Evolutionary conservation across 2,329 filamentous ascomycete genomes (phyloP).

Genomic region (Stagonosporopsis cucurbitacearum): DNA sequence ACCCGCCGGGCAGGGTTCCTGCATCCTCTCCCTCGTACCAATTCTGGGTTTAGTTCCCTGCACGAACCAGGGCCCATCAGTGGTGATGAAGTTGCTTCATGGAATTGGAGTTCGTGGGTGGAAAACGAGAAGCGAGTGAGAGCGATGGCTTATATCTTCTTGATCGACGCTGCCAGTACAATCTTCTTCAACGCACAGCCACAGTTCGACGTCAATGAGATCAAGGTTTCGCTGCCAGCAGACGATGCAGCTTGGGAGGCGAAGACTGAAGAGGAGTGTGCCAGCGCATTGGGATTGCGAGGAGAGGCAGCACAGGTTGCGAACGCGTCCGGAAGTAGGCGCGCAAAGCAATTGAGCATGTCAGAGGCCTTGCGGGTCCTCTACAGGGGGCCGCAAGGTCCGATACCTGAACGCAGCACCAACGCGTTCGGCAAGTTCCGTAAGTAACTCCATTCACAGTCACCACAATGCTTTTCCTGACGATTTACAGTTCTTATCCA

Average conservation of each 20-base stretch:
- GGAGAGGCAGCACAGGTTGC: slow-evolving; percentile 63
- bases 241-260: slow-evolving; percentile 80
- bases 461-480: slow-evolving; percentile 15
- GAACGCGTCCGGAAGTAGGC: slow-evolving; percentile 68
- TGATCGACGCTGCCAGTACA: slow-evolving; percentile 69
- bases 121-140: slow-evolving; percentile 74
- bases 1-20: slow-evolving; percentile 65
- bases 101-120: slow-evolving; percentile 72
- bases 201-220: slow-evolving; percentile 68
- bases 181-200: slow-evolving; percentile 75
- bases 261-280: slow-evolving; percentile 63
- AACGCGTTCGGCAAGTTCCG: slow-evolving; percentile 75
- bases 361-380: slow-evolving; percentile 67
- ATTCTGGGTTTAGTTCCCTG: slow-evolving; percentile 63
- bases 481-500: slow-evolving; percentile 66
- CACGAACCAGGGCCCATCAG: slow-evolving; percentile 61
- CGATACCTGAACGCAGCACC: slow-evolving; percentile 69
- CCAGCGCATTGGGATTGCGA: slow-evolving; percentile 68
- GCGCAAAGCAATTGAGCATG: slow-evolving; percentile 69
- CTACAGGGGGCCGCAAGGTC: slow-evolving; percentile 62
- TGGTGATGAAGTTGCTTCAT: slow-evolving; percentile 58
- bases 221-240: slow-evolving; percentile 71
- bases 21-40: slow-evolving; percentile 57
- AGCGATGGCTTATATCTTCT: slow-evolving; percentile 68
- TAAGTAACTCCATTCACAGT: slow-evolving; percentile 12